Conservation (phyloP, 2,329 filamentous ascomycete species). For the Elsinoe batatas region DNA sequence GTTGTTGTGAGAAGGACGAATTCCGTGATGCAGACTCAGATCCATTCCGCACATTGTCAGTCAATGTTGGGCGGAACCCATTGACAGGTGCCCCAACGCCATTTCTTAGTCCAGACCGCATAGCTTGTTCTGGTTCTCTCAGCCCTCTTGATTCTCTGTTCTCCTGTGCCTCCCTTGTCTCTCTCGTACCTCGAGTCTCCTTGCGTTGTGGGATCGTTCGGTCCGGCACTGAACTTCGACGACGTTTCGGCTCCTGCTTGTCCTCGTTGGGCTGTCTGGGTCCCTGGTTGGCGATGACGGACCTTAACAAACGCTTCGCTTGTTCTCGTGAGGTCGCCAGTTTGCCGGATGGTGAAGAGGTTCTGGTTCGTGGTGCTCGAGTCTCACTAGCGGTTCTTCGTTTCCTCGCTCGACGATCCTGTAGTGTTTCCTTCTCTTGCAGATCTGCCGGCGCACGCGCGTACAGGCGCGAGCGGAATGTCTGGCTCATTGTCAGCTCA, state of each 20-base stretch:
- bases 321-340: conserved; percentile 42
- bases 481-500: conserved; percentile 5
- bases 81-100: conserved; percentile 32
- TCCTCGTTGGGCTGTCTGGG: conserved; percentile 5
- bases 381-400: conserved; percentile 7
- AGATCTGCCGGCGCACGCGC: background rate
- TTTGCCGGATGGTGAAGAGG: conserved; percentile 25
- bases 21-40: conserved; percentile 22
- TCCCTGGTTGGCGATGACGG: conserved; percentile 29
- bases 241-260: conserved; percentile 16
- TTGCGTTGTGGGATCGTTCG: background rate
- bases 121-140: conserved; percentile 17
- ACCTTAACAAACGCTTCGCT: conserved; percentile 41
- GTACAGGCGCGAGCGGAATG: conserved; percentile 6
- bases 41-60: conserved; percentile 31
- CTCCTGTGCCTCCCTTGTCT: background rate
- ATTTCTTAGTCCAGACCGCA: conserved; percentile 32
- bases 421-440: background rate
- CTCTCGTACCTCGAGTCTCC: background rate
- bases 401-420: conserved; percentile 7
- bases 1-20: conserved; percentile 9
- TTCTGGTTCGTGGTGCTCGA: conserved; percentile 23
- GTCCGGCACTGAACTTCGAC: conserved; percentile 24
- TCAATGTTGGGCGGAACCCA: conserved; percentile 32
- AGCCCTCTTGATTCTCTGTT: background rate